These are phyloP conservation scores for Leishmania tarentolae DNA, from an alignment of 208 protist genomes.

Conservation along the genomic window DNA sequence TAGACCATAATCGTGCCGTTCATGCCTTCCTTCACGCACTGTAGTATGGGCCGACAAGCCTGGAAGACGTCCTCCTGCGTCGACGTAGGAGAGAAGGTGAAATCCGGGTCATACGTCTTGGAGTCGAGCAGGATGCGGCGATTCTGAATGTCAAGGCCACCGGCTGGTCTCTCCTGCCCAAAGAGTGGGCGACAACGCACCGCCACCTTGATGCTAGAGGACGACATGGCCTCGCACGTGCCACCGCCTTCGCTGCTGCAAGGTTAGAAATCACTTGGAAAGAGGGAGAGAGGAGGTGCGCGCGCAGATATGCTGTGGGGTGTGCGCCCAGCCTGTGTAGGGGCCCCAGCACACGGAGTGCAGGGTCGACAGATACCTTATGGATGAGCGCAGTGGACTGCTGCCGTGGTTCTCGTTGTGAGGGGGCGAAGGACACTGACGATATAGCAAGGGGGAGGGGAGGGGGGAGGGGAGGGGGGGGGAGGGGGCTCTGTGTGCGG, in stretches of 20 bases:
- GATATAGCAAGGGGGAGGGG: too few species aligned
- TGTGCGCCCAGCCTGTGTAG: neutral
- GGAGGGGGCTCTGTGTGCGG: neutral
- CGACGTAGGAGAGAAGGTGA: conserved; percentile 64
- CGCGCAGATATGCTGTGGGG: neutral
- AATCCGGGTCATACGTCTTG: conserved; percentile 92
- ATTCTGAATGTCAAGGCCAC: conserved; percentile 78
- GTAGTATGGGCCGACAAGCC: conserved; percentile 81
- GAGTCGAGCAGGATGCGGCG: conserved; percentile 86
- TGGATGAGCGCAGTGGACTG: neutral
- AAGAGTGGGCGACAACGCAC: conserved; percentile 85
- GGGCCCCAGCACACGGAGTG: too few species aligned
- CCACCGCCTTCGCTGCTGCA: neutral
- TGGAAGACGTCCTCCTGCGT: conserved; percentile 89
- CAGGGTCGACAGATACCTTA: neutral
- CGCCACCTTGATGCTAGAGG: conserved; percentile 86
- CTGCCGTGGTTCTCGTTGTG: neutral
- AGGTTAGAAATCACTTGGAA: too few species aligned
- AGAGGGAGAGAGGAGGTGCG: neutral
- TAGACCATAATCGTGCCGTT: conserved; percentile 95
- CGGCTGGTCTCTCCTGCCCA: conserved; percentile 70
- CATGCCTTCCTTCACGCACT: conserved; percentile 89
- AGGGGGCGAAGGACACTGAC: neutral
- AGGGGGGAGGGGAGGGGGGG: too few species aligned
- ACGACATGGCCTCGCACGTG: conserved; percentile 18